These are phyloP conservation scores for Talaromyces borbonicus DNA, from an alignment of 495 filamentous ascomycete species.

Conservation along the genomic window DNA sequence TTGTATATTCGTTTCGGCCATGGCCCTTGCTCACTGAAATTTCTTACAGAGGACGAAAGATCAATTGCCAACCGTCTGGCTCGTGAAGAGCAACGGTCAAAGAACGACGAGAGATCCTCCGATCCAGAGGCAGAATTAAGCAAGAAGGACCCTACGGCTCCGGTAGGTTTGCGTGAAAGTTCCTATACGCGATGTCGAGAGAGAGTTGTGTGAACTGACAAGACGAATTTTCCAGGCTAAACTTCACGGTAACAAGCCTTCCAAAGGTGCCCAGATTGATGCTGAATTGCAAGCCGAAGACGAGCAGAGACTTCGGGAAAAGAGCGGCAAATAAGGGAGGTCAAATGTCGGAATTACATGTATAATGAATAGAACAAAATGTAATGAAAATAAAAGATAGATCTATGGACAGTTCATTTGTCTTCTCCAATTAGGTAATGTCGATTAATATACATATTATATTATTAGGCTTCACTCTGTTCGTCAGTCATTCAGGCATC, in stretches of 20 bases:
- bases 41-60: slow-evolving; percentile 57
- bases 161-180: slow-evolving; percentile 37
- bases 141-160: slow-evolving; percentile 58
- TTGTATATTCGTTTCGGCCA: not conserved
- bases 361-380: too few relatives aligned
- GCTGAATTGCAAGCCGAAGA: slow-evolving; percentile 60
- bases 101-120: slow-evolving; percentile 25
- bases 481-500: slow-evolving; percentile 2
- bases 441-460: not conserved
- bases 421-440: too few relatives aligned
- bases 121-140: slow-evolving; percentile 44
- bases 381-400: too few relatives aligned
- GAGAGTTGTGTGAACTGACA: not conserved
- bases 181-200: not conserved
- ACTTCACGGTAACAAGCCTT: slow-evolving; percentile 61
- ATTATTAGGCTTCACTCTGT: not conserved
- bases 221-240: slow-evolving; percentile 40
- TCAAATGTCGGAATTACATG: not conserved
- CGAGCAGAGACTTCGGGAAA: slow-evolving; percentile 53
- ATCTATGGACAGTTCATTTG: too few relatives aligned
- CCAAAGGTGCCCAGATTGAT: slow-evolving; percentile 61
- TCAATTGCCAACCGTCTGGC: slow-evolving; percentile 70
- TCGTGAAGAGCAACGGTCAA: slow-evolving; percentile 44
- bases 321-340: slow-evolving; percentile 39
- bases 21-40: not conserved